Evolutionary conservation across 176 grass and related monocot species (phyloP).

Genomic region (Oryza australiensis): DNA sequence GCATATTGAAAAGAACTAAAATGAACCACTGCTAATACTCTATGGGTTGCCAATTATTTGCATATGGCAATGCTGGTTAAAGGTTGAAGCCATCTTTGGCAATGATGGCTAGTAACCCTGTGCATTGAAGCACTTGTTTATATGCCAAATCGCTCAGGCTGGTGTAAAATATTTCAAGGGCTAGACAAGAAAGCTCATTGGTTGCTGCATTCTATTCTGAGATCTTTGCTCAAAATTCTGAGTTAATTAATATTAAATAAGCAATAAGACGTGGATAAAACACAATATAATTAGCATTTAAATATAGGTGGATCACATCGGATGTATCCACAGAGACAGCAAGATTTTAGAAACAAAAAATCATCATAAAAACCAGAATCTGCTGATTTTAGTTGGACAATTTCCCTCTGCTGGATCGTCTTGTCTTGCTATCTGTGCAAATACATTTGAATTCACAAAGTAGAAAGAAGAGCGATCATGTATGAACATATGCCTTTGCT

Average conservation of each 20-base stretch:
- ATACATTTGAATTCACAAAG: background rate
- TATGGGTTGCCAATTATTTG: background rate
- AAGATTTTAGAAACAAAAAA: background rate
- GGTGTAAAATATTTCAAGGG: background rate
- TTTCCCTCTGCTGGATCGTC: background rate
- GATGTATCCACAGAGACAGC: too few species aligned
- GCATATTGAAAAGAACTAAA: constrained; percentile 30
- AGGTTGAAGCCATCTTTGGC: background rate
- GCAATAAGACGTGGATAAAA: background rate
- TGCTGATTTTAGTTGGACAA: background rate
- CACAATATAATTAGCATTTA: background rate
- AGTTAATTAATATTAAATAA: background rate
- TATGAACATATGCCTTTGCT: background rate
- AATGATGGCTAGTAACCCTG: background rate
- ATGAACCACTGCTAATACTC: constrained; percentile 11
- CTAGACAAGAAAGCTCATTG: background rate
- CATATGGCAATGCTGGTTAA: constrained; percentile 10
- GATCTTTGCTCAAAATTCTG: background rate
- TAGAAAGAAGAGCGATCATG: background rate
- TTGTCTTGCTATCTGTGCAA: background rate
- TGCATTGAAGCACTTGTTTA: background rate
- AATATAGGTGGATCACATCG: too few species aligned
- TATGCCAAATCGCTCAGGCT: background rate
- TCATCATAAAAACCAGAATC: background rate
- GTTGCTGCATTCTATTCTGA: background rate